Conservation (phyloP, 2,329 filamentous ascomycete species). For the Venturia pyrina region DNA sequence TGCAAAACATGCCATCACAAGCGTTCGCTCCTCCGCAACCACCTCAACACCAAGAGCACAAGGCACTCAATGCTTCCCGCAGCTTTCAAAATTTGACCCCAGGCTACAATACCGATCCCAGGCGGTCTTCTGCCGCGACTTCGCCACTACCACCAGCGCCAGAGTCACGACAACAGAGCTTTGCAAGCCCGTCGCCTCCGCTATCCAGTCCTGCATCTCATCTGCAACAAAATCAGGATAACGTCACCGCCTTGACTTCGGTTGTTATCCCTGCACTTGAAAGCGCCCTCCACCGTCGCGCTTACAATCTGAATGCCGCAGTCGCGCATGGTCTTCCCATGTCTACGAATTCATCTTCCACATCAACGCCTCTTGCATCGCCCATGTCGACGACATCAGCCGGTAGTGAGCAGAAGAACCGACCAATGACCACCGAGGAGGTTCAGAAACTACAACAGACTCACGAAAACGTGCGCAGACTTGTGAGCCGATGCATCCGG, state of each 20-base stretch:
- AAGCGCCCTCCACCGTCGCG: slow-evolving; percentile 74
- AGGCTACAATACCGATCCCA: background rate
- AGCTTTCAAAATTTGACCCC: background rate
- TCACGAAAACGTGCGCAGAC: slow-evolving; percentile 71
- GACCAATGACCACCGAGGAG: slow-evolving; percentile 11
- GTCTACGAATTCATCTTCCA: slow-evolving; percentile 5
- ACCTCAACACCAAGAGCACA: background rate
- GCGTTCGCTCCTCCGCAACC: background rate
- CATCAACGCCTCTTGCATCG: background rate
- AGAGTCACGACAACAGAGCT: background rate
- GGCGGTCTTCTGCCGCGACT: slow-evolving; percentile 5
- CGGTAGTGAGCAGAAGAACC: background rate
- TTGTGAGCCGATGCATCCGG: slow-evolving; percentile 73
- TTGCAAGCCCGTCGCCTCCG: slow-evolving; percentile 12
- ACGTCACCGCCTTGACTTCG: slow-evolving; percentile 77
- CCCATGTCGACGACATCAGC: background rate
- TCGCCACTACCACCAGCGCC: background rate
- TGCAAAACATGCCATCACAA: background rate
- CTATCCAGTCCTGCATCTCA: slow-evolving; percentile 10
- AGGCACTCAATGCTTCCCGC: background rate
- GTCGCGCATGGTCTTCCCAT: slow-evolving; percentile 25
- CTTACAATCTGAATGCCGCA: slow-evolving; percentile 47
- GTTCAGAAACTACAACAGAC: slow-evolving; percentile 42
- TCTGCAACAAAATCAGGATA: slow-evolving; percentile 22
- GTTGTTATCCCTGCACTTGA: slow-evolving; percentile 91